Evolutionary conservation across 768 basidiomycete genomes (phyloP), one percentile per base, ranked within the genome.

Genomic region (Neoboletus brunneissimus): DNA sequence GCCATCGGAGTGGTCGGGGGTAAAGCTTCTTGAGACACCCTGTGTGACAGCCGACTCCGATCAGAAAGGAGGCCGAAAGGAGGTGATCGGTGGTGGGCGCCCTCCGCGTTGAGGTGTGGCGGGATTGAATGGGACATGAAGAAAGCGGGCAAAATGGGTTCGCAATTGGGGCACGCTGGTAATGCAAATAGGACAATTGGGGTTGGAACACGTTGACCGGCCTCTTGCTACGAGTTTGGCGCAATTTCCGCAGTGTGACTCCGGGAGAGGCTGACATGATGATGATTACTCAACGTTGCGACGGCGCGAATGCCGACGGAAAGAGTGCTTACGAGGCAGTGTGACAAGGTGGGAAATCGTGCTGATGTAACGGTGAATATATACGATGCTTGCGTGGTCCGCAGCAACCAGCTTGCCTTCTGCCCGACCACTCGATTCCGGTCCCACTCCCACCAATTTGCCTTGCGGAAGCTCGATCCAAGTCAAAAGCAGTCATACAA

Each of bases 341-440:
- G 69, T 62, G 60, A 51, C n/a, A 48, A 12, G 51, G 67, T 72
- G 71, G 59, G 71, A 71, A 67, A 56, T 8, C 23, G 11, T 15
- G 66, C 66, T 73, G 70, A 72, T 72, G 59, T 71, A 69, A 73
- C 53, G 43, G 58, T 69, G 60, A 62, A 64, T 73, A 72, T 72
- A 73, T 73, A 68, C 67, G 51, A 37, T 51, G 59, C 57, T 57
- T 65, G 67, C 71, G 71, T 72, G 72, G 37, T 69, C 70, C 71
- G 71, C 71, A 72, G 70, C 62, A 70, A 11, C 43, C 44, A 52
- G 25, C 50, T 55, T 38, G 16, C 34, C 45, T 57, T 59, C 57
- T 41, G 23, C n/a, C 51, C 57, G 53, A 51, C 51, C 27, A 29
- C 48, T 35, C 56, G 8, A 48, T 48, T 45, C 18, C 23, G 29